These are phyloP conservation scores for Kwoniella dendrophila DNA, from an alignment of 768 basidiomycete genomes.

Conservation along the genomic window DNA sequence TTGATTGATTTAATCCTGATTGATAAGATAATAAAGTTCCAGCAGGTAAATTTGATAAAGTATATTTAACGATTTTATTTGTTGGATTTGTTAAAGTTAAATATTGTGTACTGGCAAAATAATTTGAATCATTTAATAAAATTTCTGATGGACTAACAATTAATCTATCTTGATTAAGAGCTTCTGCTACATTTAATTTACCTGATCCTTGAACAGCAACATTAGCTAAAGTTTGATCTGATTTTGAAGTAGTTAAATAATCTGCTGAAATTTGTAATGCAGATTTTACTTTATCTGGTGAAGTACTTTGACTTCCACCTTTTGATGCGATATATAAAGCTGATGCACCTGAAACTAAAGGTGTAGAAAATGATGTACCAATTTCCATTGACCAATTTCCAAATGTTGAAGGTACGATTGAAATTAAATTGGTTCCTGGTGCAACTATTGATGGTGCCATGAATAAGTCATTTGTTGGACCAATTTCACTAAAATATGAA, in stretches of 20 bases:
- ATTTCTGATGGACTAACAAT: conserved; percentile 64
- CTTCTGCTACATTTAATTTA: conserved; percentile 63
- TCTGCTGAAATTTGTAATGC: conserved; percentile 45
- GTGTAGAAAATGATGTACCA: conserved; percentile 41
- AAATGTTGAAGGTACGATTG: conserved; percentile 32
- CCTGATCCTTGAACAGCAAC: conserved; percentile 52
- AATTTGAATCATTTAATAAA: conserved; percentile 67
- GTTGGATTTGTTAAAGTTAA: conserved; percentile 62
- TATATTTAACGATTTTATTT: conserved; percentile 56
- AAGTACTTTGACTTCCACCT: conserved; percentile 27
- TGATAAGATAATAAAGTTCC: conserved; percentile 48
- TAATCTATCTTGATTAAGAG: conserved; percentile 63
- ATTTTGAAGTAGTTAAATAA: conserved; percentile 30
- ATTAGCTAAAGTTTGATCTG: conserved; percentile 41
- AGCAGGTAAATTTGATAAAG: conserved; percentile 47
- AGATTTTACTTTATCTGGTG: conserved; percentile 33
- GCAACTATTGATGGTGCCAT: conserved; percentile 63
- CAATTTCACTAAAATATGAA: conserved; percentile 64
- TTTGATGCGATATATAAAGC: conserved; percentile 54
- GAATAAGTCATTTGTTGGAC: conserved; percentile 63
- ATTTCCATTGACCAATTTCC: conserved; percentile 38
- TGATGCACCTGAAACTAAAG: conserved; percentile 52
- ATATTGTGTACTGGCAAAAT: conserved; percentile 57
- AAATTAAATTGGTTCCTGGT: conserved; percentile 57
- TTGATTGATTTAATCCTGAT: conserved; percentile 34